phyloP scores from a whole-genome alignment of 768 basidiomycete species.

The Strobilomyces echinocephalus region DNA sequence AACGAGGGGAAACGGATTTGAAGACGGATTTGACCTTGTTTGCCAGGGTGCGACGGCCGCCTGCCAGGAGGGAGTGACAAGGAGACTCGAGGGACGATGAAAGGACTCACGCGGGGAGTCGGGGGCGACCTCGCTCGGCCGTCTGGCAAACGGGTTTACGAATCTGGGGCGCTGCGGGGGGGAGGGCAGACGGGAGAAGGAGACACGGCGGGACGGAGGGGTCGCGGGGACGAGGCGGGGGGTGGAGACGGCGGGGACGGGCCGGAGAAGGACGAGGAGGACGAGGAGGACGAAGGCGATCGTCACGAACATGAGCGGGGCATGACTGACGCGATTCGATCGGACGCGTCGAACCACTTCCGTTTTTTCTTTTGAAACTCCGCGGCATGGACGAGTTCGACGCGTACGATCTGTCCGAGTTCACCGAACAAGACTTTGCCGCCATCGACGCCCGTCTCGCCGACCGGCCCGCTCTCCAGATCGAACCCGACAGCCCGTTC shows the following conservation, averaged over 20 bases:
- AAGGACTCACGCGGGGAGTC: slow-evolving; percentile 5
- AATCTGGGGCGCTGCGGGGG: too few species aligned
- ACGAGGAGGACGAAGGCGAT: slow-evolving; percentile 10
- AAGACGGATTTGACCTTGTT: slow-evolving; percentile 24
- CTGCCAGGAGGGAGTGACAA: not conserved
- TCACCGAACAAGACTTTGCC: slow-evolving; percentile 54
- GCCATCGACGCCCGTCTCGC: slow-evolving; percentile 27
- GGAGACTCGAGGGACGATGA: not conserved
- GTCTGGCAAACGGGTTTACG: too few species aligned
- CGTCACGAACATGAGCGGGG: slow-evolving; percentile 1
- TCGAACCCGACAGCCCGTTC: slow-evolving; percentile 30
- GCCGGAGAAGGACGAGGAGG: not conserved
- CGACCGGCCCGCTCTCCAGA: slow-evolving; percentile 34
- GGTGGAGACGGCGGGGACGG: too few species aligned
- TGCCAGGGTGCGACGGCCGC: slow-evolving; percentile 10
- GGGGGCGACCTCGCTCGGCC: too few species aligned
- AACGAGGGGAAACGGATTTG: slow-evolving; percentile 10
- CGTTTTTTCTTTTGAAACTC: slow-evolving; percentile 12
- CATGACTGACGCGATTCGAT: not conserved
- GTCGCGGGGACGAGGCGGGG: slow-evolving; percentile 1
- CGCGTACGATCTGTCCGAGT: slow-evolving; percentile 48
- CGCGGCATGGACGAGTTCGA: slow-evolving; percentile 38
- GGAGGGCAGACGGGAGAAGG: too few species aligned
- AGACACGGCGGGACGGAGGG: slow-evolving; percentile 1
- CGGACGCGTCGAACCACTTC: slow-evolving; percentile 14